Percentiles rank a stretch among this genome's conserved stretches.
Evolutionary conservation across 345 rosid species (phyloP).

Genomic region (Heritiera fomes): DNA sequence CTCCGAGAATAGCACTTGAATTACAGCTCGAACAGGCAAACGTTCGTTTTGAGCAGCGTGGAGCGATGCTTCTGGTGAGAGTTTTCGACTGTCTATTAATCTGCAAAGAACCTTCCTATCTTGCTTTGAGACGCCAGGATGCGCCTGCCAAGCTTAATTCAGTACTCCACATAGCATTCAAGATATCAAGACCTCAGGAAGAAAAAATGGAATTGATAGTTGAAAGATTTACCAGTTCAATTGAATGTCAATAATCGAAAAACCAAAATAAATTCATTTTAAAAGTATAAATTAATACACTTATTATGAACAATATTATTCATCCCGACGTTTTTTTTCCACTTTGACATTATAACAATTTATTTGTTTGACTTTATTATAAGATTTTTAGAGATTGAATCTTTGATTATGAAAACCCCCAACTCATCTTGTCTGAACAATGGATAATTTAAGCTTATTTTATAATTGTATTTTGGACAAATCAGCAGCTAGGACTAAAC

Average conservation of each 20-base stretch:
- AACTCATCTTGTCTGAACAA: background rate
- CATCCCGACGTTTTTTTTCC: too few species aligned
- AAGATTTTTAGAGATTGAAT: background rate
- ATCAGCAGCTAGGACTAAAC: background rate
- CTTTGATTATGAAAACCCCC: too few species aligned
- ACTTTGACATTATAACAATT: too few species aligned
- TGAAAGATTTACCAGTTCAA: too few species aligned
- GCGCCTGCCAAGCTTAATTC: slow-evolving; percentile 54
- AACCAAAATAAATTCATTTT: too few species aligned
- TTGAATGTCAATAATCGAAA: too few species aligned
- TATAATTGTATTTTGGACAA: background rate
- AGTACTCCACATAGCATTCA: too few species aligned
- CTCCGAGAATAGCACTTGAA: slow-evolving; percentile 75
- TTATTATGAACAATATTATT: too few species aligned
- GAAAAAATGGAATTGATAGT: background rate
- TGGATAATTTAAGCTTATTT: background rate
- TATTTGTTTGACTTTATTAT: too few species aligned
- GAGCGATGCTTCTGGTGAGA: slow-evolving; percentile 73
- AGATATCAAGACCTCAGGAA: background rate
- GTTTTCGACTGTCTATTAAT: slow-evolving; percentile 67
- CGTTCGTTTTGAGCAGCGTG: slow-evolving; percentile 89
- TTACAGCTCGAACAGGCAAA: slow-evolving; percentile 73
- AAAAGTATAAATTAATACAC: too few species aligned
- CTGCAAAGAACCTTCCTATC: slow-evolving; percentile 70
- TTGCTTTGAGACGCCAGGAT: slow-evolving; percentile 65